These are phyloP conservation scores for Theobroma grandiflorum DNA, from an alignment of 441 rosid genomes.

Conservation along the genomic window DNA sequence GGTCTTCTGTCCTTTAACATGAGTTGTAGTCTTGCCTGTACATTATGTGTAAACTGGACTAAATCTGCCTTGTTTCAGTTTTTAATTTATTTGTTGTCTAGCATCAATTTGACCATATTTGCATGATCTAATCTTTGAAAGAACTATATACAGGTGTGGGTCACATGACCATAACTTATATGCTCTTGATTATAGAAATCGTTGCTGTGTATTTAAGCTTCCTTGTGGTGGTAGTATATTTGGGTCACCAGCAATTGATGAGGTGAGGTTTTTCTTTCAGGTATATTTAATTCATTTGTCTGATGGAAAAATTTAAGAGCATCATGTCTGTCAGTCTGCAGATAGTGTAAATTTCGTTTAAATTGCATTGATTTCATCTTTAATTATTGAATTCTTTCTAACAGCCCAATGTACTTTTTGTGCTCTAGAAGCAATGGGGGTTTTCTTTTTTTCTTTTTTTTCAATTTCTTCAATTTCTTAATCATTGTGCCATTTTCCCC, in stretches of 20 bases:
- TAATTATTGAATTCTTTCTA: not conserved
- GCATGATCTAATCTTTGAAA: slow-evolving; percentile 17
- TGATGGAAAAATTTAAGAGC: not conserved
- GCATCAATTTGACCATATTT: not conserved
- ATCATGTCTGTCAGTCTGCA: slow-evolving; percentile 14
- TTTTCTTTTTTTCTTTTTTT: not conserved
- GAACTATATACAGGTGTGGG: slow-evolving; percentile 80
- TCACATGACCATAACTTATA: slow-evolving; percentile 89
- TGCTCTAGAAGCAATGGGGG: not conserved
- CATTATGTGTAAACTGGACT: not conserved
- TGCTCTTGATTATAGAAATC: slow-evolving; percentile 83
- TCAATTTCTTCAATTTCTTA: no score
- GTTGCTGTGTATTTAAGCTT: slow-evolving; percentile 69
- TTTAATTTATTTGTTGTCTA: not conserved
- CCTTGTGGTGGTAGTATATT: slow-evolving; percentile 91
- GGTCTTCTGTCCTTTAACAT: not conserved
- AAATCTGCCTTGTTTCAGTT: not conserved
- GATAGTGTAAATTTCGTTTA: not conserved
- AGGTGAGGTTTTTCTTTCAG: slow-evolving; percentile 56
- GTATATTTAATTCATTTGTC: slow-evolving; percentile 16
- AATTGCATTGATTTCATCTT: not conserved
- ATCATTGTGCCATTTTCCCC: not conserved
- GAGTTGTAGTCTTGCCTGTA: not conserved
- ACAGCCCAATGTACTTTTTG: not conserved
- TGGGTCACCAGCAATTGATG: slow-evolving; percentile 88